Conservation (phyloP, 169 alveolate species). For the Cystoisospora suis region DNA sequence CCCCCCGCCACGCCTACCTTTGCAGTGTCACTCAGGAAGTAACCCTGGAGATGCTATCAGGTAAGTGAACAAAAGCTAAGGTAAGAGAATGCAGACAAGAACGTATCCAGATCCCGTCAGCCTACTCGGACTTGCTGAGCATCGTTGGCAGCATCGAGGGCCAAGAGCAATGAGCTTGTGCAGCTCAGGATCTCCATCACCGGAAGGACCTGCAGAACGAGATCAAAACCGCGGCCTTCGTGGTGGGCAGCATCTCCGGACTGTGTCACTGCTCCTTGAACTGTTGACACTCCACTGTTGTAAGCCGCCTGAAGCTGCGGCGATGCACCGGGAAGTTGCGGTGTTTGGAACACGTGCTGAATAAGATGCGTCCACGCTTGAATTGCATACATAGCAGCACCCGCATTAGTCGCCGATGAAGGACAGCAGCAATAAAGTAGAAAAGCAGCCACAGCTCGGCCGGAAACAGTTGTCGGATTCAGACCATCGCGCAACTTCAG, state of each 20-base stretch:
- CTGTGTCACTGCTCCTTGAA: too few species aligned
- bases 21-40: too few species aligned
- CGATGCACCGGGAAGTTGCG: not conserved
- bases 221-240: not conserved
- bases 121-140: slow-evolving; percentile 28
- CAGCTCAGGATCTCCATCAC: not conserved
- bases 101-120: too few species aligned
- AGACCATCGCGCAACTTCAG: not conserved
- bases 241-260: not conserved
- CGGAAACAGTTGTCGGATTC: not conserved
- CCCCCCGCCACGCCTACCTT: too few species aligned
- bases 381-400: not conserved
- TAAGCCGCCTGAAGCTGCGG: not conserved
- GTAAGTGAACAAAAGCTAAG: too few species aligned
- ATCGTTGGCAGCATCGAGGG: slow-evolving; percentile 1
- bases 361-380: not conserved
- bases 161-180: not conserved
- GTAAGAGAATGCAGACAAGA: too few species aligned
- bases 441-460: not conserved
- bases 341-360: not conserved
- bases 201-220: not conserved
- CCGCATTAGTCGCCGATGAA: not conserved
- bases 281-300: not conserved
- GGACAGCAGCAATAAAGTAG: not conserved
- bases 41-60: too few species aligned